Evolutionary conservation across 371 early-diverging fungal genomes (phyloP).

Genomic region (Actinomortierella wolfii): DNA sequence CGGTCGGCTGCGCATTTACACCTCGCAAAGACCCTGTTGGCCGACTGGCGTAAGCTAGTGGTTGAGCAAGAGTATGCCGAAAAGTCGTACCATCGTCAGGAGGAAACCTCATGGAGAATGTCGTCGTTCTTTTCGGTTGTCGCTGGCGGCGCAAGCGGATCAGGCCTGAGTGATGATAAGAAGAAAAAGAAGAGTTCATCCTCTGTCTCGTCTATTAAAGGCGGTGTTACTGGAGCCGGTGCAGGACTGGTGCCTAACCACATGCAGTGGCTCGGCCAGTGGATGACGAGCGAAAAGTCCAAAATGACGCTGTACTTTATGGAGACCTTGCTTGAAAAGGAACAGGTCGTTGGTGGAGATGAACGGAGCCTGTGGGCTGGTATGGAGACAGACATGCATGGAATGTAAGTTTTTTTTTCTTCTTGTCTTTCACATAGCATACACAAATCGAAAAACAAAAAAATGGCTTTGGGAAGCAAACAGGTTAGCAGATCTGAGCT

Average conservation of each 20-base stretch:
- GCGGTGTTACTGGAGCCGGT: neutral
- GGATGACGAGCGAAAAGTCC: slow-evolving; percentile 58
- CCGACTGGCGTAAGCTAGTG: slow-evolving; percentile 55
- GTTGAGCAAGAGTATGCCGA: slow-evolving; percentile 59
- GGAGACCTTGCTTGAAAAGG: slow-evolving; percentile 58
- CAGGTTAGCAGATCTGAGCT: too few relatives aligned
- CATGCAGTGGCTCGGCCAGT: slow-evolving; percentile 60
- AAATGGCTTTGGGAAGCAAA: too few relatives aligned
- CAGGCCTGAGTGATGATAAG: slow-evolving; percentile 5
- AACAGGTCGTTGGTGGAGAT: slow-evolving; percentile 55
- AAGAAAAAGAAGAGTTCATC: slow-evolving; percentile 19
- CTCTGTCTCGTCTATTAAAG: too few relatives aligned
- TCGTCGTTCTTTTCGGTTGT: too few relatives aligned
- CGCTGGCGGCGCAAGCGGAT: too few relatives aligned
- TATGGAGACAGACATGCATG: slow-evolving; percentile 58
- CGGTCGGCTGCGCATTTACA: slow-evolving; percentile 58
- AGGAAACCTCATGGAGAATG: slow-evolving; percentile 45
- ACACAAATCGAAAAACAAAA: too few relatives aligned
- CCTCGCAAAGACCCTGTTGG: slow-evolving; percentile 49
- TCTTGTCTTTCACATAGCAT: slow-evolving; percentile 9
- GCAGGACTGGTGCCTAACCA: slow-evolving; percentile 52
- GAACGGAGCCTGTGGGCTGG: slow-evolving; percentile 63
- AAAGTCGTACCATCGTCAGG: slow-evolving; percentile 37
- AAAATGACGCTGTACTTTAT: slow-evolving; percentile 71
- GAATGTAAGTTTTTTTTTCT: slow-evolving; percentile 48